Evolutionary conservation across 2,329 filamentous ascomycete species (phyloP), one percentile per base, ranked within the genome.

Genomic region (Westerdykella sp.): DNA sequence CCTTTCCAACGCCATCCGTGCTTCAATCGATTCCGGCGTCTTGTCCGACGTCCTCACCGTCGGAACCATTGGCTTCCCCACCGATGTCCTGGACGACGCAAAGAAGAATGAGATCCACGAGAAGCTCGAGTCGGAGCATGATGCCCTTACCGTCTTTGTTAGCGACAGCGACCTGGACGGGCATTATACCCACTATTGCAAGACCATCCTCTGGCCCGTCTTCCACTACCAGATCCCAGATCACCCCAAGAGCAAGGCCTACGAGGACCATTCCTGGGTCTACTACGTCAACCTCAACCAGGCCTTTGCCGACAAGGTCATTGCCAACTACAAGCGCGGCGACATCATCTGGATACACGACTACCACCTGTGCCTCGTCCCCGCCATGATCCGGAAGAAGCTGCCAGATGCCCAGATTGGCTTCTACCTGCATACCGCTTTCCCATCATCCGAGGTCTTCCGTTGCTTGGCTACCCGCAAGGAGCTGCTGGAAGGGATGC

Each of bases 171-270:
- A 97, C 67, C 89, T 96, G 62, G 85, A 96, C 59, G 89, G 90
- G 1, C 90, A 95, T 69, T 97, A 97, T 62, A 81, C 84, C 11
- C 90, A 96, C 68, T 97, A 93, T 65, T 96, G 90, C 81, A 97
- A 97, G 72, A 88, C 91, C 61, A 95, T 97, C 43, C 75, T 97
- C 6, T 97, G 91, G 91, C 91, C 91, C 1, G 90, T 96, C 47
- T 95, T 97, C 68, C 90, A 97, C 69, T 97, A 97, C 66, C 90
- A 96, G 68, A 95, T 97, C 46, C 93, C 91, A 0, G 93, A 97
- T 63, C 94, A 95, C 62, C 91, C 91, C 21, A 95, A 95, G 75
- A 96, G 89, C 79, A 97, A 97, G 48, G 91, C 91, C 0, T 97
- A 95, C 65, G 85, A 95, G 66, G 91, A 97, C 56, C 90, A 97